Conservation (phyloP, 2,329 filamentous ascomycete species). For the Huntiella savannae region DNA sequence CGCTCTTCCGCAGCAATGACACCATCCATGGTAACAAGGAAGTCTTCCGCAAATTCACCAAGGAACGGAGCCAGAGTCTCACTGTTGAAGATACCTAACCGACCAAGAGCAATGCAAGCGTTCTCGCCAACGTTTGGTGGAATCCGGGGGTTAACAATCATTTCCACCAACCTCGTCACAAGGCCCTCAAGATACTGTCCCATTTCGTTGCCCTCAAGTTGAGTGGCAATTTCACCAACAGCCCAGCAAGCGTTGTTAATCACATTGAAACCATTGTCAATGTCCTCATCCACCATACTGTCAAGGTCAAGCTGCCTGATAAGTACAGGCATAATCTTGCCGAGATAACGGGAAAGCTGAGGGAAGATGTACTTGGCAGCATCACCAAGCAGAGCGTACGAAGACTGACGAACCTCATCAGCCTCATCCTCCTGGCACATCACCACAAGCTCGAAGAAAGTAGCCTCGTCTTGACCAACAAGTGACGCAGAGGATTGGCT, state of each 20-base stretch:
- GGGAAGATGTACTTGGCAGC: conserved; percentile 83
- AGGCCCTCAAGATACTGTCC: conserved; percentile 58
- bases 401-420: conserved; percentile 89
- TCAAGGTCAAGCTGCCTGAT: conserved; percentile 76
- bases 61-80: conserved; percentile 63
- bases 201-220: conserved; percentile 50
- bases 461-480: conserved; percentile 54
- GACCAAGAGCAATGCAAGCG: conserved; percentile 77
- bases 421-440: conserved; percentile 84
- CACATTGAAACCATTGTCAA: conserved; percentile 73
- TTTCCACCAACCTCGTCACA: conserved; percentile 57
- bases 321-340: conserved; percentile 59
- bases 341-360: conserved; percentile 56
- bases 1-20: conserved; percentile 87
- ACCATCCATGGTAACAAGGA: conserved; percentile 63
- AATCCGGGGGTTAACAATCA: conserved; percentile 69
- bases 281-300: conserved; percentile 54
- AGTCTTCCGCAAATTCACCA: conserved; percentile 60
- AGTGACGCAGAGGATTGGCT: conserved; percentile 55
- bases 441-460: conserved; percentile 75
- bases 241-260: conserved; percentile 99
- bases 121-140: conserved; percentile 83
- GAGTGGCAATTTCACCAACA: conserved; percentile 75
- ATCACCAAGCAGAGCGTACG: conserved; percentile 85
- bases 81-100: conserved; percentile 63